Conservation (phyloP, 176 grass and related monocot species). For the Cenchrus americanus region DNA sequence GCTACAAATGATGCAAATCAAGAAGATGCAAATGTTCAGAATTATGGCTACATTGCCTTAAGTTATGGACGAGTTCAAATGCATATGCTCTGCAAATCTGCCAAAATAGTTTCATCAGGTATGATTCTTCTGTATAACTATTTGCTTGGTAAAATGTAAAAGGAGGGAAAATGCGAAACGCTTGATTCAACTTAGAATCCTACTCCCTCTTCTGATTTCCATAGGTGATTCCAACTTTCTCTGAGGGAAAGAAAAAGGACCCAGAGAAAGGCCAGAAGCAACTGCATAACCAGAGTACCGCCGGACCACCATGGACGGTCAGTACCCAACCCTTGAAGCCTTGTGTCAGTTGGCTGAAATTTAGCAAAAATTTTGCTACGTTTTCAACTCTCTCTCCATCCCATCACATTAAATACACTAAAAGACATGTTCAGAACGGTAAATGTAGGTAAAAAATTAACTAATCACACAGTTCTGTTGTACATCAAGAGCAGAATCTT, state of each 20-base stretch:
- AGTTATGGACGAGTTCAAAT: neutral
- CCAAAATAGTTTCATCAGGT: neutral
- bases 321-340: neutral
- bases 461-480: no score
- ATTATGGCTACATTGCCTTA: neutral
- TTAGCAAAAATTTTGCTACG: no score
- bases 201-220: neutral
- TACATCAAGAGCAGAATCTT: no score
- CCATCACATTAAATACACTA: no score
- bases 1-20: neutral
- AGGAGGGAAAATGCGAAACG: neutral
- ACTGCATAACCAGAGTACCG: neutral
- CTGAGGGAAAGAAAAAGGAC: neutral
- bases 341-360: no score
- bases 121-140: neutral
- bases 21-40: constrained; percentile 27
- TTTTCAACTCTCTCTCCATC: no score
- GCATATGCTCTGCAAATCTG: neutral
- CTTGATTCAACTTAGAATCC: neutral
- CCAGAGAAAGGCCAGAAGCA: neutral
- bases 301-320: neutral
- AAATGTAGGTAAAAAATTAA: no score
- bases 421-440: no score
- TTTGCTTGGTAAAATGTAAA: neutral
- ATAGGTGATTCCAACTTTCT: no score